Evolutionary conservation across 208 protist genomes (phyloP).

Genomic region (Acanthamoeba comandoni): DNA sequence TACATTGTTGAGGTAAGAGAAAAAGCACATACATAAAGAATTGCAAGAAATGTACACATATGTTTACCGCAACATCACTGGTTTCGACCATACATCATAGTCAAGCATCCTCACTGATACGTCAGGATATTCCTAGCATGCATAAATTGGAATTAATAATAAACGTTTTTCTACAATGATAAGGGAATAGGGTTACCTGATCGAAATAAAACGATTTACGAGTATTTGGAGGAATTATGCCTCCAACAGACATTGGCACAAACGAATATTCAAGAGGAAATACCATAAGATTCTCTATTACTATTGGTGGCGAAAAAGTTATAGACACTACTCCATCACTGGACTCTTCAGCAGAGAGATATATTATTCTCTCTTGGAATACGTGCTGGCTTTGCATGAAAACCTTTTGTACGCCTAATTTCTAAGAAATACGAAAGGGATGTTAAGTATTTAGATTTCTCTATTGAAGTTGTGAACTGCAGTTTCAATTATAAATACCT

Average conservation of each 20-base stretch:
- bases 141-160: neutral
- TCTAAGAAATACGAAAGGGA: neutral
- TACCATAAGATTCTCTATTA: slow-evolving; percentile 40
- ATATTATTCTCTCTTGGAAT: slow-evolving; percentile 12
- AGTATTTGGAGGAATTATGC: slow-evolving; percentile 13
- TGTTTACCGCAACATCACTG: too few species aligned
- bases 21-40: neutral
- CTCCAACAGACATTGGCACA: neutral
- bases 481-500: neutral
- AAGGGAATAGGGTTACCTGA: neutral
- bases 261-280: slow-evolving; percentile 35
- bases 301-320: slow-evolving; percentile 24
- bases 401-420: slow-evolving; percentile 11
- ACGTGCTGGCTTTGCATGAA: slow-evolving; percentile 6
- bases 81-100: slow-evolving; percentile 14
- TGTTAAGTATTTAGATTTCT: neutral
- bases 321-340: slow-evolving; percentile 13
- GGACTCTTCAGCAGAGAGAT: slow-evolving; percentile 18
- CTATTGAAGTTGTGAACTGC: neutral
- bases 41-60: neutral
- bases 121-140: slow-evolving; percentile 41
- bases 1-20: neutral
- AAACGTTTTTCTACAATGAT: neutral
- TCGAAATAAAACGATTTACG: slow-evolving; percentile 42
- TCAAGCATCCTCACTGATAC: slow-evolving; percentile 35